Percentiles rank a stretch among this genome's conserved stretches.
These are phyloP conservation scores for Stemphylium beticola DNA, from an alignment of 2,329 filamentous ascomycete species.

Conservation along the genomic window DNA sequence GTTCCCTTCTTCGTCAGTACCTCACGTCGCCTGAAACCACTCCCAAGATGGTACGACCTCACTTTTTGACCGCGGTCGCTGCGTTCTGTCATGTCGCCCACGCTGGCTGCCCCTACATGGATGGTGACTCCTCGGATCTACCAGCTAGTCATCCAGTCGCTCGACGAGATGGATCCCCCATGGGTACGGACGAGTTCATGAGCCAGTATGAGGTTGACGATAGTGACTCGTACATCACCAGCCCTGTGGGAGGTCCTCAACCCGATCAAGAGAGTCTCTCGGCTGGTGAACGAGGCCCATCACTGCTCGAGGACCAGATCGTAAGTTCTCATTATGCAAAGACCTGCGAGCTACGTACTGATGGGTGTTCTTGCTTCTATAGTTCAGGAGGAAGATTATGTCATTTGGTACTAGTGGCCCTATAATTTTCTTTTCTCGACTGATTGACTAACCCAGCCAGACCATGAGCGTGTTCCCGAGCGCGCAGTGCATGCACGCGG, in stretches of 20 bases:
- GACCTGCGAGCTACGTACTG: neutral
- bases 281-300: slow-evolving; percentile 70
- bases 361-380: neutral
- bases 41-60: slow-evolving; percentile 33
- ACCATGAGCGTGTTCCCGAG: slow-evolving; percentile 52
- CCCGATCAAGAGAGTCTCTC: slow-evolving; percentile 70
- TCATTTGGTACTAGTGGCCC: slow-evolving; percentile 18
- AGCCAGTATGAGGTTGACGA: slow-evolving; percentile 47
- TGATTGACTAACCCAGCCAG: slow-evolving; percentile 1
- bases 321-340: neutral
- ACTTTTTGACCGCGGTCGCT: slow-evolving; percentile 34
- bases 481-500: slow-evolving; percentile 72
- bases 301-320: slow-evolving; percentile 74
- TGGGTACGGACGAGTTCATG: slow-evolving; percentile 44
- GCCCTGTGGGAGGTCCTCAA: slow-evolving; percentile 72
- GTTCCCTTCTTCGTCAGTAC: neutral
- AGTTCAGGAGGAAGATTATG: slow-evolving; percentile 52
- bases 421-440: neutral
- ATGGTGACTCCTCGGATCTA: slow-evolving; percentile 33
- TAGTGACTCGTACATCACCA: slow-evolving; percentile 56
- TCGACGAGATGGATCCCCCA: slow-evolving; percentile 29
- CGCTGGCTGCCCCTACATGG: slow-evolving; percentile 48
- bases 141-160: slow-evolving; percentile 38
- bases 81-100: slow-evolving; percentile 28
- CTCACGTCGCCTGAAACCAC: neutral